Percentiles rank a stretch among this genome's conserved stretches.
These are phyloP conservation scores for Colletotrichum chrysophilum DNA, from an alignment of 2,329 filamentous ascomycete species.

Conservation along the genomic window DNA sequence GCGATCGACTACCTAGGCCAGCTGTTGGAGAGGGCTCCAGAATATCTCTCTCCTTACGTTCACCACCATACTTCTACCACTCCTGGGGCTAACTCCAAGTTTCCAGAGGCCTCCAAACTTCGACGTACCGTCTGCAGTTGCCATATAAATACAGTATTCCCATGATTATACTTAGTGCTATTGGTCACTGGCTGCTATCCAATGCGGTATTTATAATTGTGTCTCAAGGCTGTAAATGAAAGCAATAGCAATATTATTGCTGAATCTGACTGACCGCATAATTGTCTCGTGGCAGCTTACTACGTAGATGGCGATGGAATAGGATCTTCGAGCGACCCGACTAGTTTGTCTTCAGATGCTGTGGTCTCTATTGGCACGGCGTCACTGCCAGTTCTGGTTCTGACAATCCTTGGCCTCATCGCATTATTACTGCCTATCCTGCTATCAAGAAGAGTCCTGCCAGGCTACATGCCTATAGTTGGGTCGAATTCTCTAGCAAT, in stretches of 20 bases:
- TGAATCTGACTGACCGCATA: neutral
- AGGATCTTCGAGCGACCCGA: neutral
- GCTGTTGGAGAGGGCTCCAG: too few species aligned
- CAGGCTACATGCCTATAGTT: neutral
- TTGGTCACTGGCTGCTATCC: neutral
- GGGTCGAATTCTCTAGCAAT: neutral
- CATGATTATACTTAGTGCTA: neutral
- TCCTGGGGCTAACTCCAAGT: neutral
- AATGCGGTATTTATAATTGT: neutral
- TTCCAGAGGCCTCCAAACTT: neutral
- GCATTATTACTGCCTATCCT: neutral
- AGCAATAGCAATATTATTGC: neutral
- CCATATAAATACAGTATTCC: neutral
- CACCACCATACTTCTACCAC: too few species aligned
- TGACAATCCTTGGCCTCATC: neutral
- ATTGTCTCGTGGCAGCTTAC: too few species aligned
- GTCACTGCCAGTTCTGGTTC: neutral
- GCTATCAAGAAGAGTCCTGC: neutral
- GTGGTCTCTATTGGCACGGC: neutral
- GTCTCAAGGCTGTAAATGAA: neutral
- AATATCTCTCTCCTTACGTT: rapidly evolving
- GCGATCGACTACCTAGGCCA: too few species aligned
- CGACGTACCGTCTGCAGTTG: neutral
- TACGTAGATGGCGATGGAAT: too few species aligned
- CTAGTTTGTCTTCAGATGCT: neutral